These are phyloP conservation scores for Colletotrichum musicola DNA, from an alignment of 2,329 filamentous ascomycete species.

Conservation along the genomic window DNA sequence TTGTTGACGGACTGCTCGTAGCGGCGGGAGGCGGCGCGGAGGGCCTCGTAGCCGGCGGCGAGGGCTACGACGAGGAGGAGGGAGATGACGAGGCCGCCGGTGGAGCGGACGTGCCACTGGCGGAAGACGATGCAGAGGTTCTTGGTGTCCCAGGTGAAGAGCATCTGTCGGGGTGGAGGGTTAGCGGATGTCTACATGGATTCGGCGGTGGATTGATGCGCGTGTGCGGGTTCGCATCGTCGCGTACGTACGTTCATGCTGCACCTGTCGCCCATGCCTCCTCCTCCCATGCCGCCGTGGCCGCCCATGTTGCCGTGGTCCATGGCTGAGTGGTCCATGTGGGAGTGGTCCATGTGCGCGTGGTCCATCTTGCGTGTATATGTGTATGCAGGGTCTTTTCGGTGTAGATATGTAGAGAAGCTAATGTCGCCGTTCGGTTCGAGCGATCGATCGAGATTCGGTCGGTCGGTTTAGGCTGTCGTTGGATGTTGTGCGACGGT, in stretches of 20 bases:
- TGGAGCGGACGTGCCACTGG: slow-evolving; percentile 86
- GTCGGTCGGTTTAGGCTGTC: too few relatives aligned
- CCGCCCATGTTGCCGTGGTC: slow-evolving; percentile 60
- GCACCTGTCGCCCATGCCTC: slow-evolving; percentile 77
- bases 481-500: too few relatives aligned
- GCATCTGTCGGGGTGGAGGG: slow-evolving; percentile 73
- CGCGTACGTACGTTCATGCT: slow-evolving; percentile 84
- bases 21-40: slow-evolving; percentile 80
- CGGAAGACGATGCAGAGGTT: slow-evolving; percentile 97
- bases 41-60: slow-evolving; percentile 91
- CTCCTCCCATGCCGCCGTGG: slow-evolving; percentile 66
- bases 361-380: slow-evolving; percentile 5
- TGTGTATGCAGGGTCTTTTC: not conserved
- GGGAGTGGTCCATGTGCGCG: slow-evolving; percentile 56
- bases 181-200: slow-evolving; percentile 33
- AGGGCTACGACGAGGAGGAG: slow-evolving; percentile 85
- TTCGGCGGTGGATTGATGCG: not conserved
- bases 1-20: slow-evolving; percentile 75
- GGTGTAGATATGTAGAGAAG: not conserved
- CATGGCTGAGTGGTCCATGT: slow-evolving; percentile 60
- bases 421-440: too few relatives aligned
- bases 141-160: slow-evolving; percentile 95
- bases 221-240: not conserved
- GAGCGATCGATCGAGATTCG: too few relatives aligned
- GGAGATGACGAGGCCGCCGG: slow-evolving; percentile 81